Base-by-base conservation (phyloP, 257 asterid species). In the Lavandula angustifolia region DNA sequence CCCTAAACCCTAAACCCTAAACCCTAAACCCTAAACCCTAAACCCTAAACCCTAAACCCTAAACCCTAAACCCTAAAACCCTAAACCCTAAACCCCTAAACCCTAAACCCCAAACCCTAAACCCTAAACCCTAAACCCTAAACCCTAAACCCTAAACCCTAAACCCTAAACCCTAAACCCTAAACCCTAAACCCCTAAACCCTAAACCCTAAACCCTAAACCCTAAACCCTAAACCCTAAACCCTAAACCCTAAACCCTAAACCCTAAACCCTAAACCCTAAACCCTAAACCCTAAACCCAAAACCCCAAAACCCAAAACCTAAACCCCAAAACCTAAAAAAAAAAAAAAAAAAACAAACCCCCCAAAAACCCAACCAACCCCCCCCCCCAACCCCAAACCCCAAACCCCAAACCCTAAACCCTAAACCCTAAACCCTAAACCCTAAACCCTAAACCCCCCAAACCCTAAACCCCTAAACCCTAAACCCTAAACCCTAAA, bases 401-500 rank as follows among this genome's bases (percentile, higher is more conserved):
- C 62, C 53, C 69, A 70, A 46, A 29, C 40, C 53, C 53, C 53
- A 37, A 57, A 37, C 11, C 70, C 64, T 32, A 2, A 42, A 62
- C 41, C 64, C 75, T 54, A 27, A 44, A 63, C 41, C 56, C 75
- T 65, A 33, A 54, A 54, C 54, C 55, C 64, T 57, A 27, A 29
- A 70, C 9, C 48, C 48, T 13, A 9, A 29, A 70, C 42, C 64
- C 70, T 57, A 40, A 42, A 42, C 5, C 41, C 41, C 41, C 7
- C n/a, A n/a, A n/a, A n/a, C n/a, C n/a, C n/a, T n/a, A 35, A 35
- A 6, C 65, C 58, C 72, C 77, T 68, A 49, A 64, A 72, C 65
- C 72, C 77, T 72, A 38, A 64, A 72, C 57, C 67, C 77, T 72
- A 47, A 56, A 72, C 65, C 67, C 77, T 68, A 8, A 56, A 65